Conservation (phyloP, 371 early-diverging fungal genomes). For the Apophysomyces sp. region DNA sequence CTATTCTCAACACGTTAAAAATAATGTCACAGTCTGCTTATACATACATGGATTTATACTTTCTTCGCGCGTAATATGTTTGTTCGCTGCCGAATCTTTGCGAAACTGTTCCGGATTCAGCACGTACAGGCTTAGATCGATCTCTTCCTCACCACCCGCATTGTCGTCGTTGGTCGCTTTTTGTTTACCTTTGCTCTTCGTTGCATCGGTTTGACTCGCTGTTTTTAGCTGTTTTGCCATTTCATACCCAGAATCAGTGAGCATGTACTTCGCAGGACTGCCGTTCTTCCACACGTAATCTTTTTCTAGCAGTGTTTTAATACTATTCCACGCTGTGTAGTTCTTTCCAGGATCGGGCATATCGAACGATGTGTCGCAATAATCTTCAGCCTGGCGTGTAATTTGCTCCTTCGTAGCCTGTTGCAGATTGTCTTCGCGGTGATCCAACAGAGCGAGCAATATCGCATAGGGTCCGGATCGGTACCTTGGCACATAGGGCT, state of each 20-base stretch:
- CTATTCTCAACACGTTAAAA: too few species aligned
- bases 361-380: slow-evolving; percentile 69
- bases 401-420: slow-evolving; percentile 58
- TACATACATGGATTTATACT: too few species aligned
- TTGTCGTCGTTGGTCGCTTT: not conserved
- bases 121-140: slow-evolving; percentile 17
- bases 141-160: not conserved
- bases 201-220: slow-evolving; percentile 1
- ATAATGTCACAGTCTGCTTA: too few species aligned
- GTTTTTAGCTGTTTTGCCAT: slow-evolving; percentile 56
- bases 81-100: not conserved
- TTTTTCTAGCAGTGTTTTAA: slow-evolving; percentile 69
- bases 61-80: not conserved
- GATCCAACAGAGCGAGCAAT: slow-evolving; percentile 69
- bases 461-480: slow-evolving; percentile 88
- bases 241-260: slow-evolving; percentile 73
- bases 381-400: slow-evolving; percentile 56
- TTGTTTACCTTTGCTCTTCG: not conserved
- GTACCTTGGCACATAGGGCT: slow-evolving; percentile 77
- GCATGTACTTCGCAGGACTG: slow-evolving; percentile 58
- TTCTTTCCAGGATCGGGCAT: slow-evolving; percentile 49
- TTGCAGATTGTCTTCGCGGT: slow-evolving; percentile 15
- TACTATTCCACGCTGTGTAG: slow-evolving; percentile 81
- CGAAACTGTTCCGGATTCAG: slow-evolving; percentile 7
- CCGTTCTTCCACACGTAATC: slow-evolving; percentile 68